Evolutionary conservation across 2,329 filamentous ascomycete genomes (phyloP).

Genomic region (Hypoxylon sp.): DNA sequence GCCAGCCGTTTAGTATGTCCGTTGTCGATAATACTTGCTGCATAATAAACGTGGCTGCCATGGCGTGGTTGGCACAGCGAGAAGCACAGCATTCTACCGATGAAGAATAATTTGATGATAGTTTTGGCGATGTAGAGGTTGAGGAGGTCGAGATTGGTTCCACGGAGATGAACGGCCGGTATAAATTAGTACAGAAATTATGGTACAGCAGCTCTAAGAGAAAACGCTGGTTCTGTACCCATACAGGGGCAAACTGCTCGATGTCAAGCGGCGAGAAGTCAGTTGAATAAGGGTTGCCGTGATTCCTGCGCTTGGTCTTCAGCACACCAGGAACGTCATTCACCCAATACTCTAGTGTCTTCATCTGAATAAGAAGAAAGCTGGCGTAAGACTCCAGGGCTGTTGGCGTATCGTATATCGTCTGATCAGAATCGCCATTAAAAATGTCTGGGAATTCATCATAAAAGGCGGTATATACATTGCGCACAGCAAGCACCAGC

Average conservation of each 20-base stretch:
- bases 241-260: conserved; percentile 53
- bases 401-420: conserved; percentile 30
- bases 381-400: conserved; percentile 43
- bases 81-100: conserved; percentile 35
- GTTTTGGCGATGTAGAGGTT: not conserved
- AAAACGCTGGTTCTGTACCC: conserved; percentile 56
- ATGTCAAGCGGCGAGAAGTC: conserved; percentile 49
- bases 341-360: conserved; percentile 50
- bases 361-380: conserved; percentile 27
- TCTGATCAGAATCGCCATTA: conserved; percentile 29
- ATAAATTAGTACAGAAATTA: conserved; percentile 52
- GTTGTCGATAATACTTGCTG: conserved; percentile 50
- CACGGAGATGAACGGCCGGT: conserved; percentile 56
- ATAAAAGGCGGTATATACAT: conserved; percentile 52
- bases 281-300: conserved; percentile 50
- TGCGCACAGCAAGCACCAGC: conserved; percentile 49
- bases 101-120: conserved; percentile 1
- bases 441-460: conserved; percentile 47
- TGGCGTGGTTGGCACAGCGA: conserved; percentile 51
- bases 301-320: conserved; percentile 48
- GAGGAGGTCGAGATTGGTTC: conserved; percentile 3
- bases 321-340: conserved; percentile 52
- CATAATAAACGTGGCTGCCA: conserved; percentile 52
- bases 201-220: conserved; percentile 56
- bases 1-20: conserved; percentile 51